A percentile compares a stretch with the other conserved stretches of the same genome.
phyloP scores from a whole-genome alignment of 805 yeast genomes.

The Zygosaccharomyces kombuchaensis region DNA sequence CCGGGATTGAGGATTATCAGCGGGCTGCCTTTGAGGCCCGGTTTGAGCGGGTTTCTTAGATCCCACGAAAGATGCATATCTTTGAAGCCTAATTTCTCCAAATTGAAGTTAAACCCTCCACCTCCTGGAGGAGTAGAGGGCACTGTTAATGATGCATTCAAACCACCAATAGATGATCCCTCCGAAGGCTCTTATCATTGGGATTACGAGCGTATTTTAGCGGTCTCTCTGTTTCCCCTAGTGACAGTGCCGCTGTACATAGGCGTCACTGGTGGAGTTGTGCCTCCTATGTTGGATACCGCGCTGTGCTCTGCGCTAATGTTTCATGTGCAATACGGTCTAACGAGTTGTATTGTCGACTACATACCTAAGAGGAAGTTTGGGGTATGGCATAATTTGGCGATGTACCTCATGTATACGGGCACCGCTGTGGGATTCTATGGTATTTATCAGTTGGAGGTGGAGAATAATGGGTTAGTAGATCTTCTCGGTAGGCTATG shows the following conservation, averaged over 20 bases:
- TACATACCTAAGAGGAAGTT: slow-evolving; percentile 73
- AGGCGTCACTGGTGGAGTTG: slow-evolving; percentile 43
- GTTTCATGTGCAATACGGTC: slow-evolving; percentile 66
- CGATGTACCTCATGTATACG: slow-evolving; percentile 54
- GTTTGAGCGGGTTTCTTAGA: background rate
- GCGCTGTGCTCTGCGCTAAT: slow-evolving; percentile 51
- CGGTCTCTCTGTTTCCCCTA: slow-evolving; percentile 61
- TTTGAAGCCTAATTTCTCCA: slow-evolving; percentile 27
- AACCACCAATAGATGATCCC: slow-evolving; percentile 52
- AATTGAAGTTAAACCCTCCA: slow-evolving; percentile 50
- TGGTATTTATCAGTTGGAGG: slow-evolving; percentile 68
- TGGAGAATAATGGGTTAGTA: slow-evolving; percentile 58
- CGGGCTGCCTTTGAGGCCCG: background rate
- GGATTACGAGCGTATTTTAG: slow-evolving; percentile 62
- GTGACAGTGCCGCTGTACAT: slow-evolving; percentile 47
- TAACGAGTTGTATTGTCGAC: slow-evolving; percentile 73
- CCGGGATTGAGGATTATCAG: slow-evolving; percentile 1
- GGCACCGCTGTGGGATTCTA: slow-evolving; percentile 65
- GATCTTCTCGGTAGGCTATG: slow-evolving; percentile 41
- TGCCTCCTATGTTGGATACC: slow-evolving; percentile 55
- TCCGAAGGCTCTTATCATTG: slow-evolving; percentile 70
- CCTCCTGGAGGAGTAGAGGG: slow-evolving; percentile 75
- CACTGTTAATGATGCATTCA: slow-evolving; percentile 66
- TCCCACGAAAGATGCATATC: slow-evolving; percentile 16
- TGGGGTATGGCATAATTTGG: slow-evolving; percentile 57